These are phyloP conservation scores for Solanum stenotomum DNA, from an alignment of 257 asterid species.

Conservation along the genomic window DNA sequence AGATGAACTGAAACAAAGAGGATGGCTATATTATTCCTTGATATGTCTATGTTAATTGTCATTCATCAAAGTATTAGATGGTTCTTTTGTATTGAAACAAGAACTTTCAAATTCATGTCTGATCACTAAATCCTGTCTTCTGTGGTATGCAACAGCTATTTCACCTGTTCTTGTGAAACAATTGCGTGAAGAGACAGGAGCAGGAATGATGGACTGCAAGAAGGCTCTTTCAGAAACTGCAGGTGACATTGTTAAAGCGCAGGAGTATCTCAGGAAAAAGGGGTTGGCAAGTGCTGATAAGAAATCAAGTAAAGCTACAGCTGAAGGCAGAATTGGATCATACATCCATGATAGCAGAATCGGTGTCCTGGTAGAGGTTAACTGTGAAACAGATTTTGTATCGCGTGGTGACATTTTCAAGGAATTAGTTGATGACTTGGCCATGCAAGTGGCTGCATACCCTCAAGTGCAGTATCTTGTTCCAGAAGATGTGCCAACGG, in stretches of 20 bases:
- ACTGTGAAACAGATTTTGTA: conserved; percentile 94
- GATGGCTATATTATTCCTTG: neutral
- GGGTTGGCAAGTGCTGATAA: conserved; percentile 93
- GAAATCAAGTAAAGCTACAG: conserved; percentile 81
- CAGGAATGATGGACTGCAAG: conserved; percentile 99
- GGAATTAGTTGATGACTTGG: conserved; percentile 81
- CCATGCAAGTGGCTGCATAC: conserved; percentile 99
- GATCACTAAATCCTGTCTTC: neutral
- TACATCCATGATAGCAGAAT: conserved; percentile 92
- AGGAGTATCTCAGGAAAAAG: conserved; percentile 83
- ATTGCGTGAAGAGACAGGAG: conserved; percentile 89
- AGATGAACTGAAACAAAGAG: neutral
- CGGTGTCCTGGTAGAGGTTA: conserved; percentile 84
- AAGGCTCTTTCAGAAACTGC: conserved; percentile 76
- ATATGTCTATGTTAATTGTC: neutral
- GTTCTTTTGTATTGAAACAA: neutral
- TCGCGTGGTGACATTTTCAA: conserved; percentile 92
- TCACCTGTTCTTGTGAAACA: conserved; percentile 92
- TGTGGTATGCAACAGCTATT: conserved; percentile 44
- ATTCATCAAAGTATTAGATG: neutral
- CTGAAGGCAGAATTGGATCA: conserved; percentile 94
- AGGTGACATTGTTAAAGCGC: conserved; percentile 75
- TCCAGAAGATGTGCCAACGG: conserved; percentile 76
- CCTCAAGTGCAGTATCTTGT: conserved; percentile 77
- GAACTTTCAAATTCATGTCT: neutral